These are phyloP conservation scores for Vigna unguiculata DNA, from an alignment of 306 rosid species.

Conservation along the genomic window DNA sequence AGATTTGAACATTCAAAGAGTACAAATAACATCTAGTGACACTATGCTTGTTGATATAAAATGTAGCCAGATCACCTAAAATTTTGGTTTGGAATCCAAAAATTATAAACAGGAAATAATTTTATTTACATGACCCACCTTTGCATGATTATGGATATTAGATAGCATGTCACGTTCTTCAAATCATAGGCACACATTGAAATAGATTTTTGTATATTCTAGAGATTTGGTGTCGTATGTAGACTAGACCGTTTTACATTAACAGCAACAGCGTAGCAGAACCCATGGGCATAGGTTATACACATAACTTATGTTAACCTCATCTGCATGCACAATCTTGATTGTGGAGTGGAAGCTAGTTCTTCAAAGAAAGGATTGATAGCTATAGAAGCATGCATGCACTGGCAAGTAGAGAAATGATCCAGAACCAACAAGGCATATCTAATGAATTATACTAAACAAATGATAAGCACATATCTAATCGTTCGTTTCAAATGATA, in stretches of 20 bases:
- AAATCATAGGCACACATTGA: neutral
- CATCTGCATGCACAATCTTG: neutral
- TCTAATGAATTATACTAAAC: too few species aligned
- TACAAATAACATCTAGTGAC: neutral
- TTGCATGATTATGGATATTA: neutral
- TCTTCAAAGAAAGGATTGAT: conserved; percentile 53
- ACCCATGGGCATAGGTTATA: neutral
- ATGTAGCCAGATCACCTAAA: conserved; percentile 37
- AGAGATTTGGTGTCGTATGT: neutral
- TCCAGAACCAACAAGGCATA: conserved; percentile 57
- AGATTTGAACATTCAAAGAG: conserved; percentile 29
- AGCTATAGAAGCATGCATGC: conserved; percentile 47
- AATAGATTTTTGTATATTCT: neutral
- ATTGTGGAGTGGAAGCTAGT: conserved; percentile 43
- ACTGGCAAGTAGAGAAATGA: conserved; percentile 59
- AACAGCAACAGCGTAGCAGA: neutral
- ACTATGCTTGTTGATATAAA: conserved; percentile 9
- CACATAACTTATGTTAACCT: neutral
- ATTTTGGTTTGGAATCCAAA: conserved; percentile 37
- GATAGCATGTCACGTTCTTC: conserved; percentile 9
- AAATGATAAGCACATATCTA: too few species aligned
- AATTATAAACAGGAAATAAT: conserved; percentile 17
- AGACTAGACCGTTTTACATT: neutral
- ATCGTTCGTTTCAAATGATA: too few species aligned
- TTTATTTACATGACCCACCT: neutral